A percentile compares a stretch with the other conserved stretches of the same genome.
phyloP scores from a whole-genome alignment of 2,329 filamentous ascomycete genomes.

The Sporothrix pallida region DNA sequence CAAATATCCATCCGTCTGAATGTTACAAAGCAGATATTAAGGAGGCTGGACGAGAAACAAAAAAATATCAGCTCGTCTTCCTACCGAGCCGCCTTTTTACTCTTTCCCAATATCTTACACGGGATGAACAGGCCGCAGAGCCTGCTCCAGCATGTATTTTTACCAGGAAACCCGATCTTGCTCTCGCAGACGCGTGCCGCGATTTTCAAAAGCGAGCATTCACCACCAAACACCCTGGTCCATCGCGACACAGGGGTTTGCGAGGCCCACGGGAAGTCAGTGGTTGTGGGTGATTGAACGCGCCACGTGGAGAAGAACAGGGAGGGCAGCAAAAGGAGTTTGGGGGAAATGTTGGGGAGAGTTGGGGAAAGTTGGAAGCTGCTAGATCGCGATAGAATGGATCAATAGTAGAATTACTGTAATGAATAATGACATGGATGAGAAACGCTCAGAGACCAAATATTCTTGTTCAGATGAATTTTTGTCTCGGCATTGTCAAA shows the following conservation, averaged over 20 bases:
- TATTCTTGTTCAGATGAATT: neutral
- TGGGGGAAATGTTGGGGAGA: neutral
- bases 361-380: no score
- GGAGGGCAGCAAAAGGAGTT: neutral
- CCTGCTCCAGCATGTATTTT: neutral
- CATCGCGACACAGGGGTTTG: neutral
- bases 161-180: neutral
- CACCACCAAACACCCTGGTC: neutral
- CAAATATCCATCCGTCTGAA: slow-evolving; percentile 5
- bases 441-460: neutral
- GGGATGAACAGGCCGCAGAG: slow-evolving; percentile 2
- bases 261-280: neutral
- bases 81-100: slow-evolving; percentile 2
- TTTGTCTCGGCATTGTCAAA: neutral
- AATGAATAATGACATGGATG: slow-evolving; percentile 13
- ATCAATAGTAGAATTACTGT: neutral
- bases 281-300: neutral
- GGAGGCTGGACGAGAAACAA: no score
- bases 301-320: slow-evolving; percentile 16
- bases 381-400: neutral
- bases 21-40: no score
- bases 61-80: no score
- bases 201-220: neutral
- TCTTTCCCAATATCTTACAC: neutral
- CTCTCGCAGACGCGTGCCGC: neutral